These are phyloP conservation scores for Xylariaceae sp. DNA, from an alignment of 2,329 filamentous ascomycete genomes.

Conservation along the genomic window DNA sequence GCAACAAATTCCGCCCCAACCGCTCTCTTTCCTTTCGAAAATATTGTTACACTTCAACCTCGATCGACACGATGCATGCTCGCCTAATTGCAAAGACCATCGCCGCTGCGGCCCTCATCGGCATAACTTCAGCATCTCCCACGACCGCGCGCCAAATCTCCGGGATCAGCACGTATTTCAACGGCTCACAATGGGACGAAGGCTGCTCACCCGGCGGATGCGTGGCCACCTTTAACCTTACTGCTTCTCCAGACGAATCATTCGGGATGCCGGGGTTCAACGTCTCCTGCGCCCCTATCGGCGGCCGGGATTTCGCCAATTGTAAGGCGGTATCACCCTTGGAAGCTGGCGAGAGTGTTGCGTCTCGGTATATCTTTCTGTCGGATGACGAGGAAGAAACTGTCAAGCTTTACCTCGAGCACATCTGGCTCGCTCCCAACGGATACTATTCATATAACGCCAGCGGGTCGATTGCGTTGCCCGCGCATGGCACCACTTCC, in stretches of 20 bases:
- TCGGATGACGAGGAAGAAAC: slow-evolving; percentile 11
- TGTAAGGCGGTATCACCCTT: slow-evolving; percentile 17
- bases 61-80: no score
- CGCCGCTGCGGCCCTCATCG: neutral
- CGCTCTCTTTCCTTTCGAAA: no score
- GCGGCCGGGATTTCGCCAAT: slow-evolving; percentile 19
- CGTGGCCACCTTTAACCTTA: slow-evolving; percentile 22
- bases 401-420: slow-evolving; percentile 21
- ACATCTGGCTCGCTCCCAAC: slow-evolving; percentile 19
- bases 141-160: neutral
- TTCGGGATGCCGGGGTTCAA: slow-evolving; percentile 24
- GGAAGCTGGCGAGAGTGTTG: slow-evolving; percentile 14
- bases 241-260: slow-evolving; percentile 20
- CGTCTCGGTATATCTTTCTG: slow-evolving; percentile 20
- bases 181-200: slow-evolving; percentile 10
- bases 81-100: no score
- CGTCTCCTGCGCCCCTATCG: slow-evolving; percentile 24
- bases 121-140: neutral
- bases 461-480: slow-evolving; percentile 13
- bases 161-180: neutral
- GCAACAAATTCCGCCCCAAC: no score
- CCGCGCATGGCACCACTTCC: neutral
- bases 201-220: slow-evolving; percentile 20
- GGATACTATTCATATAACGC: slow-evolving; percentile 12
- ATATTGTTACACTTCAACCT: no score